Evolutionary conservation across 805 yeast species (phyloP), one percentile per base, ranked within the genome.

Genomic region (Schwanniomyces sp.): DNA sequence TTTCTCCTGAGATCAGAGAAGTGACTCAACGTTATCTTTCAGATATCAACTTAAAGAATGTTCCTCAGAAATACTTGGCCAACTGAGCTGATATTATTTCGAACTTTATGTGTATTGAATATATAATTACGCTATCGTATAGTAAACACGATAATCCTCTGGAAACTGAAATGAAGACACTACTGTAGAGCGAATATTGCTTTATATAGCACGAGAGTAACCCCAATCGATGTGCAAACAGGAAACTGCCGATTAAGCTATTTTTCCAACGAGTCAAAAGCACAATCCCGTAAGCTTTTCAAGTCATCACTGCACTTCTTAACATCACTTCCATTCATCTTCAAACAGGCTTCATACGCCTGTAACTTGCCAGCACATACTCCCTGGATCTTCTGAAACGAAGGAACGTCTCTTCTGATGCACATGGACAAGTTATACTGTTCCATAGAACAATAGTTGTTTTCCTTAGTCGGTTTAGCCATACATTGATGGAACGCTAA

Each of bases 401-500:
- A 76, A 1, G 95, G 92, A 12, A 87, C 92, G 34, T 71, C 59
- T 11, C 70, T 69, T 57, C 75, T 78, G 51, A 88, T 88, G 64
- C 96, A 88, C 16, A 58, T 54, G 14, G 88, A 77, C 32, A 88
- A 72, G 16, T 72, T 74, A 36, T 66, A 63, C 63, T 87, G 95
- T 52, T 83, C 78, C 34, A 61, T 62, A 0, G 67, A 62, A 59
- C 96, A 88, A 48, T 72, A 68, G 16, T 64, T 57, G 21, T 77
- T 75, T 51, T 73, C 71, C 10, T 81, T 81, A 46, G 75, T 76
- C 34, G 84, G 84, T 26, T 70, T 73, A 30, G 81, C 66, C 64
- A 88, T 78, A 60, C 96, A 88, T 57, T 80, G 81, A 64, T 88
- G 92, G 63, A 85, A 88, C 25, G 76, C 79, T 47, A 88, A 67